Conservation (phyloP, 257 asterid species). For the Solanum pinnatisectum region DNA sequence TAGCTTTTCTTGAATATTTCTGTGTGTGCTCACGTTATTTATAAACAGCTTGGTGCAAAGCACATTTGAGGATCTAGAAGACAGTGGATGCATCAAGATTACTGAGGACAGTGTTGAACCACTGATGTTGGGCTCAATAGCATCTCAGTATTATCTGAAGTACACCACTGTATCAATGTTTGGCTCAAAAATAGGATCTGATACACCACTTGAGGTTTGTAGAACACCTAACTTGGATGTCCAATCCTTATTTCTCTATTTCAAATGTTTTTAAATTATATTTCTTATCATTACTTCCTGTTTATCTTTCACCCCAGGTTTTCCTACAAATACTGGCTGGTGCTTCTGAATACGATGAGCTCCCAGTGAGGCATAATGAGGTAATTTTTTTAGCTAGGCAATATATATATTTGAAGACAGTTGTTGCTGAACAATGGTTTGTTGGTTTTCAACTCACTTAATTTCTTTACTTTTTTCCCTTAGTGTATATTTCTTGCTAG, state of each 20-base stretch:
- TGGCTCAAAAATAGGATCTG: slow-evolving; percentile 84
- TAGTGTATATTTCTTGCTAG: background rate
- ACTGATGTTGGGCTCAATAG: slow-evolving; percentile 89
- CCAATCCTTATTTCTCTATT: background rate
- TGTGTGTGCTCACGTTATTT: background rate
- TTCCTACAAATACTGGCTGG: slow-evolving; percentile 74
- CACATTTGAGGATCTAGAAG: slow-evolving; percentile 98
- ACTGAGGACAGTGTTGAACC: slow-evolving; percentile 81
- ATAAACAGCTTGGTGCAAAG: slow-evolving; percentile 56
- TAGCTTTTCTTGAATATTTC: background rate
- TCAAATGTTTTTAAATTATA: background rate
- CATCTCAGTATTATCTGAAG: slow-evolving; percentile 88
- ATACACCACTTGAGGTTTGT: slow-evolving; percentile 88
- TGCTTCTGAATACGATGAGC: slow-evolving; percentile 96
- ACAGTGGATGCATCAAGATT: slow-evolving; percentile 86
- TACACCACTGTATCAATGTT: slow-evolving; percentile 94
- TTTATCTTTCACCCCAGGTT: slow-evolving; percentile 32
- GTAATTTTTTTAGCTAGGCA: slow-evolving; percentile 23
- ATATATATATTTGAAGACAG: background rate
- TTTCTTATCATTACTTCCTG: background rate
- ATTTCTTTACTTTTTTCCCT: background rate
- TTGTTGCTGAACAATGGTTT: background rate
- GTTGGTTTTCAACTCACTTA: background rate
- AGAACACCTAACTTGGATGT: slow-evolving; percentile 3
- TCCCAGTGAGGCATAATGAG: slow-evolving; percentile 95